Evolutionary conservation across 129 eudicot genomes (phyloP).

Genomic region (Lactuca sativa): DNA sequence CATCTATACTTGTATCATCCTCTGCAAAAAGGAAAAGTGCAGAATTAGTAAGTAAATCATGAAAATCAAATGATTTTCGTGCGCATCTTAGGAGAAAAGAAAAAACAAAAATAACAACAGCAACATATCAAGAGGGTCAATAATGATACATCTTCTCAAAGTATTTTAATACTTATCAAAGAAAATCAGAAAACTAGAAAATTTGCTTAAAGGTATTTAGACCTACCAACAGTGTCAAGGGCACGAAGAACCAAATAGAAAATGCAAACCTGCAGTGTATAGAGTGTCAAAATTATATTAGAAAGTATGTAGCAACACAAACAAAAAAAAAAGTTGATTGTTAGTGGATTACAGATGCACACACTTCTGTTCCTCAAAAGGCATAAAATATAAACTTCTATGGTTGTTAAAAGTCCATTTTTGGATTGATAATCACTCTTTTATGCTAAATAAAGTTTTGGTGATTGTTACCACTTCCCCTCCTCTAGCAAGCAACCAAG

Average conservation of each 20-base stretch:
- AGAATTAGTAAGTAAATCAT: conserved; percentile 13
- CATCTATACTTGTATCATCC: conserved; percentile 92
- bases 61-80: neutral
- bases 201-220: conserved; percentile 1
- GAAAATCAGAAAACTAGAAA: conserved; percentile 9
- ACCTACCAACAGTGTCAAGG: conserved; percentile 97
- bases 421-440: neutral
- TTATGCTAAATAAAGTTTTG: neutral
- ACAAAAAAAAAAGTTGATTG: neutral
- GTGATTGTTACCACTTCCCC: too few species aligned
- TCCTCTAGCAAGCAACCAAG: neutral
- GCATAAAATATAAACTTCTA: neutral
- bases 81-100: neutral
- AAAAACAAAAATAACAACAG: neutral
- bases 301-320: neutral
- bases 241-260: conserved; percentile 98
- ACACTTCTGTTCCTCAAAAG: neutral
- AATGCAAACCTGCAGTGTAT: conserved; percentile 70
- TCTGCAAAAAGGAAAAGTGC: conserved; percentile 42
- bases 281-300: neutral
- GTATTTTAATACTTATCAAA: neutral
- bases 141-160: neutral
- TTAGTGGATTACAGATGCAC: conserved; percentile 9
- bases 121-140: too few species aligned
- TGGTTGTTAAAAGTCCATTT: neutral